Base-by-base conservation (phyloP, 2,329 filamentous ascomycete species). In the Paecilomyces formosus region DNA sequence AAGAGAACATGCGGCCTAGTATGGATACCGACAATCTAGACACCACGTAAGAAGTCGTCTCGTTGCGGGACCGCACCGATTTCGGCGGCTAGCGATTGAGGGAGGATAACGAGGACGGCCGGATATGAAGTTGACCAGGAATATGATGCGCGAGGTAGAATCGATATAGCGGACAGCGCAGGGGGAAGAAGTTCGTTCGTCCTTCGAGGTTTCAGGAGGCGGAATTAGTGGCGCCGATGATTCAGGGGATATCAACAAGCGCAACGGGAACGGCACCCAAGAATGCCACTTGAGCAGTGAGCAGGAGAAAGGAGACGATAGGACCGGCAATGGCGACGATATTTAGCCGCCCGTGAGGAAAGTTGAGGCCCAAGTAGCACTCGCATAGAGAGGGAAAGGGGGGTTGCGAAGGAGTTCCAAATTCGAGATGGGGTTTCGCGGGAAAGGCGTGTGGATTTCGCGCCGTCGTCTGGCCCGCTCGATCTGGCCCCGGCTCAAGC, bases 311-410 rank as follows among this genome's bases (percentile, higher is more conserved):
- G 39, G 18, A 18, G 39, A 45, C 8, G 15, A 18, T 45, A 45
- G 18, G 15, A 21, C 18, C 7, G 9, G 18, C n/a, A 45, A 8
- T 45, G 18, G 39, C 39, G 18, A 45, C 39, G 7, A 45, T 21
- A 45, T 18, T 45, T 6, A 4, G 18, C n/a, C 1, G 18, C 18
- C 39, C 9, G 39, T 18, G 39, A 18, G 18, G n/a, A 21, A n/a
- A 9, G 24, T 53, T 51, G 52, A 60, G 59, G 18, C 56, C 55
- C 57, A 58, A 54, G 61, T 52, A 54, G 61, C 50, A 57, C 58
- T 56, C 53, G 28, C 55, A 64, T 64, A 59, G 64, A 57, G 71
- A 61, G 33, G 69, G 67, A 55, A 65, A 55, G 24, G 59, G 50
- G 21, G 60, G 60, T 26, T 26, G 24, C 24, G 24, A 26, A 26